These are phyloP conservation scores for Serendipita indica DNA, from an alignment of 768 basidiomycete genomes.

Conservation along the genomic window DNA sequence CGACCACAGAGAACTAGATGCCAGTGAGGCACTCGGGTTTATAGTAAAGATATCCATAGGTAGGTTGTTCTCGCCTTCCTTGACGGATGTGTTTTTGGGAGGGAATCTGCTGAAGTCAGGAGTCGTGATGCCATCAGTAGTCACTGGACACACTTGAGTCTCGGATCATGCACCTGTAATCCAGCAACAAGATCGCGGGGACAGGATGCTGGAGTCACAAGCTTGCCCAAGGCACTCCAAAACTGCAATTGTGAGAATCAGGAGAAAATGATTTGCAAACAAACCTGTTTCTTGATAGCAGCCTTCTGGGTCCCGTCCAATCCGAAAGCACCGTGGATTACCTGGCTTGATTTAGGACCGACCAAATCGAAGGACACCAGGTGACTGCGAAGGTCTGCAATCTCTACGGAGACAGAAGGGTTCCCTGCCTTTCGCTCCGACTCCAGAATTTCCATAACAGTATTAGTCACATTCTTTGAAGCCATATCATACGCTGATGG, in stretches of 20 bases:
- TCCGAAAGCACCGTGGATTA: slow-evolving; percentile 30
- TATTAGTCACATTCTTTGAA: slow-evolving; percentile 34
- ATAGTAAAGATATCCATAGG: slow-evolving; percentile 24
- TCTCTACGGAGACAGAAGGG: slow-evolving; percentile 28
- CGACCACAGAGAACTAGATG: slow-evolving; percentile 64
- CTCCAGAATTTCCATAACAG: slow-evolving; percentile 21
- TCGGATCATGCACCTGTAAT: slow-evolving; percentile 69
- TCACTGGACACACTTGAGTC: slow-evolving; percentile 46
- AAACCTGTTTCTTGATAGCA: slow-evolving; percentile 3
- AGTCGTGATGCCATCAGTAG: background rate
- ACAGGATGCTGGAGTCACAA: slow-evolving; percentile 51
- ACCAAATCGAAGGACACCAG: slow-evolving; percentile 78
- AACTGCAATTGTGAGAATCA: slow-evolving; percentile 30
- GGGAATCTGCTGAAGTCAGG: slow-evolving; percentile 45
- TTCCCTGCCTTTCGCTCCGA: slow-evolving; percentile 20
- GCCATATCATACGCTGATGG: slow-evolving; percentile 52
- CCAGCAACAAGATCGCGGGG: slow-evolving; percentile 67
- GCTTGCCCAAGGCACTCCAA: slow-evolving; percentile 45
- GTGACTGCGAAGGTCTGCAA: slow-evolving; percentile 55
- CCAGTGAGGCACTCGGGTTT: slow-evolving; percentile 43
- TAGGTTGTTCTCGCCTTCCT: slow-evolving; percentile 18
- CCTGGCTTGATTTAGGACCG: slow-evolving; percentile 69
- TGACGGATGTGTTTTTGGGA: slow-evolving; percentile 52
- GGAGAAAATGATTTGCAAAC: background rate
- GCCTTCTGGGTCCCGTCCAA: slow-evolving; percentile 16